Evolutionary conservation across 768 basidiomycete genomes (phyloP), one percentile per base, ranked within the genome.

Genomic region (Suillus subaureus): DNA sequence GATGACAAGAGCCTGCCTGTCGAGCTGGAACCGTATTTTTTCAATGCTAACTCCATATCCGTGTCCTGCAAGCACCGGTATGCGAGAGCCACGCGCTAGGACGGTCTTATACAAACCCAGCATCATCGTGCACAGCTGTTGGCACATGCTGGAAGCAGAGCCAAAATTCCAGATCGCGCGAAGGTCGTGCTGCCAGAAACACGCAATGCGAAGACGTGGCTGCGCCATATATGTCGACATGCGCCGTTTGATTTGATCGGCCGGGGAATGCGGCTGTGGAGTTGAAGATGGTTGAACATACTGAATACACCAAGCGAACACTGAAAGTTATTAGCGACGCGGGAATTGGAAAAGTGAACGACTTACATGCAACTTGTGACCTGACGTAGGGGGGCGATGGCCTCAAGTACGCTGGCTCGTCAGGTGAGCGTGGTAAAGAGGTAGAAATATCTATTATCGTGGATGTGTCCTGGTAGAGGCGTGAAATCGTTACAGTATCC

Each of bases 231-330:
- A 68, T 37, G 66, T 66, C 21, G 77, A 71, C 55, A 78, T 67
- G 21, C 70, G 71, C 61, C 39, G 72, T 62, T 70, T 73, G 69
- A 78, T 72, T 55, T 72, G 68, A 76, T 85, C 72, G 72, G 82
- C 72, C 71, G 80, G 68, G 73, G 71, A 67, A 61, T 52, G 68
- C 62, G 67, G 73, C 74, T 45, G 71, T 62, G 73, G 80, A 5
- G 78, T 75, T 64, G 81, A 78, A 43, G 78, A 73, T 61, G 79
- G 69, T 54, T 80, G 78, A 21, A 87, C 72, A 65, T 86, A 80
- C 78, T 97, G 95, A n/a, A 97, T 89, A 73, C 93, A 96, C 94
- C 95, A 97, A 33, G 94, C 92, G 69, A 94, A 91, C 58, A 98
- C 91, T 89, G 71, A 51, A 66, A 57, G 54, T 57, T 52, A 66